These are phyloP conservation scores for Calonectria pauciramosa DNA, from an alignment of 2,329 filamentous ascomycete species.

Conservation along the genomic window DNA sequence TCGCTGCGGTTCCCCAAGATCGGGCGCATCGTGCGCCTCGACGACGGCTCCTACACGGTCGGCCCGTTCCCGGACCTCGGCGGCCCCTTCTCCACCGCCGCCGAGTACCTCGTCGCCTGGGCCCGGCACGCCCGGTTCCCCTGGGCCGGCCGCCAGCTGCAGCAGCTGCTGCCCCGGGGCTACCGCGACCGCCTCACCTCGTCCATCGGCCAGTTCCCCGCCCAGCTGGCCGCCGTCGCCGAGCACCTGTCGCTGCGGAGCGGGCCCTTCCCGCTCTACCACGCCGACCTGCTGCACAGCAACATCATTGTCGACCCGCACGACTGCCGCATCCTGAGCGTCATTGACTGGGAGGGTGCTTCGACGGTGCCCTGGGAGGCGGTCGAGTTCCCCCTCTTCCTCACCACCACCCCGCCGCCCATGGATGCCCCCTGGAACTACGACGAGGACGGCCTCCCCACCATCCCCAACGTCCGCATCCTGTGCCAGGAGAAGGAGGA, in stretches of 20 bases:
- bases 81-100: slow-evolving; percentile 7
- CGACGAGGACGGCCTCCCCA: slow-evolving; percentile 1
- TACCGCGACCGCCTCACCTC: not conserved
- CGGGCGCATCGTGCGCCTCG: not conserved
- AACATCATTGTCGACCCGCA: not conserved
- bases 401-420: not conserved
- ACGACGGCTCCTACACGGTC: slow-evolving; percentile 3
- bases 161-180: not conserved
- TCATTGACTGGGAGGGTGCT: slow-evolving; percentile 5
- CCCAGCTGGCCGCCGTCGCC: not conserved
- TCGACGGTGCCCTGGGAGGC: slow-evolving; percentile 4
- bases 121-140: not conserved
- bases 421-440: slow-evolving; percentile 7
- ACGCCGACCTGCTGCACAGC: slow-evolving; percentile 1
- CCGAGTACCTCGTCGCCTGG: not conserved
- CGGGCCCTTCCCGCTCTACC: not conserved
- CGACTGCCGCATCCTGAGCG: not conserved
- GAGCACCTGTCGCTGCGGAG: not conserved
- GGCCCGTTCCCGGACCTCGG: slow-evolving; percentile 3
- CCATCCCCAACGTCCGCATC: not conserved
- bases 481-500: slow-evolving; percentile 8
- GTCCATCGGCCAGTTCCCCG: not conserved
- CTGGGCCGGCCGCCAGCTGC: not conserved
- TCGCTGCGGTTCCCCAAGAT: not conserved
- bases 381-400: slow-evolving; percentile 3